A percentile compares a stretch with the other conserved stretches of the same genome.
Evolutionary conservation across 1,284 basidiomycete species (phyloP).

Genomic region (Cerioporus squamosus): DNA sequence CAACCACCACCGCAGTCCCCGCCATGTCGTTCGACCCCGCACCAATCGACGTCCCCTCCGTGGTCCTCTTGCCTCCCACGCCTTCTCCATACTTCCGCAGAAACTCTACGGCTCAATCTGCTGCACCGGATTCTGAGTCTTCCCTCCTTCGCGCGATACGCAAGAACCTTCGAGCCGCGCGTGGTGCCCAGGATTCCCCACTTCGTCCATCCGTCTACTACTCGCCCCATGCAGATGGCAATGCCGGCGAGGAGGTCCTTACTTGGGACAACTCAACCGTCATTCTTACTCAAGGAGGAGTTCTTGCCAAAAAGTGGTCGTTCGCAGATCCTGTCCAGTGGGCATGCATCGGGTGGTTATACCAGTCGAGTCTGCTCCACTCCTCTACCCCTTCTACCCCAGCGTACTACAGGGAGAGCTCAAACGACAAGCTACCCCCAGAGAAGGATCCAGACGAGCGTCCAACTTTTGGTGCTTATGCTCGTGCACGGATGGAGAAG

Average conservation of each 20-base stretch:
- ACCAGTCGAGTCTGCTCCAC: conserved; percentile 45
- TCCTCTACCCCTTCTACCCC: conserved; percentile 33
- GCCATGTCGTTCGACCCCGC: conserved; percentile 5
- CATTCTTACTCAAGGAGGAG: conserved; percentile 69
- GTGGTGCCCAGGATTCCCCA: conserved; percentile 16
- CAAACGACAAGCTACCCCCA: conserved; percentile 38
- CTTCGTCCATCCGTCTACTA: conserved; percentile 18
- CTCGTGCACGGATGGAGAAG: conserved; percentile 33
- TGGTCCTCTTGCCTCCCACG: background rate
- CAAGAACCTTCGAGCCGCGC: conserved; percentile 27
- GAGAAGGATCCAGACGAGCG: conserved; percentile 32
- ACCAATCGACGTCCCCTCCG: conserved; percentile 12
- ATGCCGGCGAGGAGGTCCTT: conserved; percentile 52
- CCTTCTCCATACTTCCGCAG: conserved; percentile 10
- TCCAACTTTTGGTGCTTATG: conserved; percentile 65
- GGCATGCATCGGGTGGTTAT: conserved; percentile 77
- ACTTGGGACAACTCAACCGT: conserved; percentile 75
- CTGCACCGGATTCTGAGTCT: conserved; percentile 16
- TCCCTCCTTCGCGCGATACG: conserved; percentile 30
- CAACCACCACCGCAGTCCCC: background rate
- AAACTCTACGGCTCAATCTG: background rate
- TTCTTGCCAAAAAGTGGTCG: conserved; percentile 77
- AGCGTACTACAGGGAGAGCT: conserved; percentile 41
- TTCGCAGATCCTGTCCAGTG: conserved; percentile 73
- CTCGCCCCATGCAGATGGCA: conserved; percentile 6